Percentiles rank a stretch among this genome's conserved stretches.
Evolutionary conservation across 371 early-diverging fungal genomes (phyloP).

Genomic region (Saksenaea oblongispora): DNA sequence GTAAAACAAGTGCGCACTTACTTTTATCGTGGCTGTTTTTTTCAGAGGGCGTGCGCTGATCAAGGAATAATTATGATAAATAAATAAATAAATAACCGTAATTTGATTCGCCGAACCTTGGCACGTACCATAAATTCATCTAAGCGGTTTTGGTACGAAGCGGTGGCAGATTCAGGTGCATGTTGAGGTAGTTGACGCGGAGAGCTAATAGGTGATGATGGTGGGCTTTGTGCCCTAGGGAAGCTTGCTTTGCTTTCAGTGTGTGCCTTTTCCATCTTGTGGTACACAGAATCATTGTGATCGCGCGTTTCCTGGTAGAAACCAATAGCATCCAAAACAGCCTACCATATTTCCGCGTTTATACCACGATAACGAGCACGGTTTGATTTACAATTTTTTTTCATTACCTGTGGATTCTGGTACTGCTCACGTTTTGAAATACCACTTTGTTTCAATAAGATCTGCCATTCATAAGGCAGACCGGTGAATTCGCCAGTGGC

Average conservation of each 20-base stretch:
- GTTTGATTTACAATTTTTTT: neutral
- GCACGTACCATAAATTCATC: neutral
- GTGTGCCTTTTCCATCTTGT: conserved; percentile 80
- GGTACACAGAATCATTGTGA: conserved; percentile 80
- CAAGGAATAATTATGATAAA: neutral
- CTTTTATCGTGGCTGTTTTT: neutral
- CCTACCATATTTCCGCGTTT: conserved; percentile 32
- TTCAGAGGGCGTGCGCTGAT: neutral
- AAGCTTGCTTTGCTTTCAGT: conserved; percentile 19
- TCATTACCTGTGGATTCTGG: conserved; percentile 85
- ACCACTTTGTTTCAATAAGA: conserved; percentile 87
- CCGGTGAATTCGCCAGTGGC: conserved; percentile 95
- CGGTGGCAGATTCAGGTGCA: neutral
- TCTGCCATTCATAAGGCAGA: conserved; percentile 93
- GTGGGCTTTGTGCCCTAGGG: neutral
- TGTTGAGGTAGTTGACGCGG: neutral
- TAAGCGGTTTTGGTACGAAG: conserved; percentile 1
- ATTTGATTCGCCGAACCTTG: neutral
- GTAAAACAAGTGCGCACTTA: neutral
- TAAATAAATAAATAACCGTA: too few relatives aligned
- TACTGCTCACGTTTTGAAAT: conserved; percentile 94
- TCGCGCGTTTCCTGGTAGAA: conserved; percentile 80
- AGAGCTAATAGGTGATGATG: conserved; percentile 2
- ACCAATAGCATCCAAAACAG: conserved; percentile 93
- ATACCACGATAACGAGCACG: neutral